Percentiles rank a stretch among this genome's conserved stretches.
Conservation (phyloP, 2,329 filamentous ascomycete species). For the Basipetospora chlamydospora region DNA sequence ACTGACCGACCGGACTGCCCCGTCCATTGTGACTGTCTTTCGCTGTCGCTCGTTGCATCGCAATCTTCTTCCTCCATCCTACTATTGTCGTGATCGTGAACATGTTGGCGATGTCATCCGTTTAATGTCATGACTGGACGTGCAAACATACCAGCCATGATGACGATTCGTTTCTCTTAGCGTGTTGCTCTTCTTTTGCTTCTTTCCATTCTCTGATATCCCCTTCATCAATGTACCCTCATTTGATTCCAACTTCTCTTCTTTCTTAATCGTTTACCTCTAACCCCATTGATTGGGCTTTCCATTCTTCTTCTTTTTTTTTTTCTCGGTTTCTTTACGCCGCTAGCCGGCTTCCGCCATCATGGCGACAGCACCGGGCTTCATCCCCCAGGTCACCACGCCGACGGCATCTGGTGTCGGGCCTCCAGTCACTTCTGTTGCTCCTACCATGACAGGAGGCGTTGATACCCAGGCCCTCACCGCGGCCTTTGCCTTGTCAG, state of each 20-base stretch:
- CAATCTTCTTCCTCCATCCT: slow-evolving; percentile 3
- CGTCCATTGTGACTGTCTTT: not conserved
- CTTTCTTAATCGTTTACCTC: no score
- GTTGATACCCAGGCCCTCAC: slow-evolving; percentile 32
- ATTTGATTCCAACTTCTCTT: no score
- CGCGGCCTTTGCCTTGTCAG: slow-evolving; percentile 41
- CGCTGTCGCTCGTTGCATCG: not conserved
- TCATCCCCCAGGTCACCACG: slow-evolving; percentile 2
- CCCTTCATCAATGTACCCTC: no score
- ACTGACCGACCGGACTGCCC: not conserved
- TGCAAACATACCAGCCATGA: not conserved
- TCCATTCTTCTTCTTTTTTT: slow-evolving; percentile 18
- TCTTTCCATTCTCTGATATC: slow-evolving; percentile 11
- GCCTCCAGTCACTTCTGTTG: slow-evolving; percentile 7
- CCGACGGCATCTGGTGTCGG: slow-evolving; percentile 2
- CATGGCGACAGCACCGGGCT: slow-evolving; percentile 2
- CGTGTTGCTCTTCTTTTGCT: slow-evolving; percentile 5
- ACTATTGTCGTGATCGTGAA: slow-evolving; percentile 1
- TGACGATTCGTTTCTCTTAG: slow-evolving; percentile 1
- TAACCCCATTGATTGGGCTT: slow-evolving; percentile 33
- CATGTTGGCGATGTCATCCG: slow-evolving; percentile 1
- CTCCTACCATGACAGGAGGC: slow-evolving; percentile 26
- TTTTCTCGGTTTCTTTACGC: slow-evolving; percentile 13
- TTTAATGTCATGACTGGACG: slow-evolving; percentile 2
- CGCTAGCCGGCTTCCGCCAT: slow-evolving; percentile 6